Base-by-base conservation (phyloP, 1,139 yeast species). In the Magnusiomyces ingens region DNA sequence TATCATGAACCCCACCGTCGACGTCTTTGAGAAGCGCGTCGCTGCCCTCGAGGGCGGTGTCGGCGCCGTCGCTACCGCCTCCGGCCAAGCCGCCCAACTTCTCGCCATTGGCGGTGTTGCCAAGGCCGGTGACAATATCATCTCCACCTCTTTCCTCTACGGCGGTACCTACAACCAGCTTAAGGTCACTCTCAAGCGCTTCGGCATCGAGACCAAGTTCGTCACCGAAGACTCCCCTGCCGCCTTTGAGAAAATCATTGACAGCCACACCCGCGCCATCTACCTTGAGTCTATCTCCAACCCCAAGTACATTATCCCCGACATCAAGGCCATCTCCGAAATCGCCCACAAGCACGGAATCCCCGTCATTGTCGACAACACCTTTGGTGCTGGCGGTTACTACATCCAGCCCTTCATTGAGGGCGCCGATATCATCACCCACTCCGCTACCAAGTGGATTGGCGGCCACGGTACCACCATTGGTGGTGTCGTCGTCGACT, bases 131-230 rank as follows among this genome's bases (percentile, higher is more conserved):
- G 96, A 89, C 69, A 93, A 93, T 73, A 79, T 93, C 62, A 79
- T 93, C 55, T 81, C 96, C 43, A 84, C 96, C 38, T 80, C 95
- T n/a, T 88, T 70, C 75, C 77, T 93, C 61, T 93, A 93, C 69
- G 99, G 99, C 60, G 99, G 99, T 65, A 90, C 97, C 59, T 90
- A 85, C 74, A 91, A 91, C 71, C 96, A 91, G 70, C 87, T 93
- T 76, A 90, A 89, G 72, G 95, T 88, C 61, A 85, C 94, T 21
- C 86, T 91, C 76, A 85, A 86, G 72, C 81, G 95, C 68, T 75
- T 88, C 56, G 97, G 96, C 42, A 84, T 93, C 62, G 88, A 85
- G 66, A 78, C 87, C 54, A 79, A 89, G 66, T 90, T 91, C 64
- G 96, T 89, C 55, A 74, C 84, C 49, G 95, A 95, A 63, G 90